phyloP scores from a whole-genome alignment of 331 rosid genomes.

The Phaseolus coccineus region DNA sequence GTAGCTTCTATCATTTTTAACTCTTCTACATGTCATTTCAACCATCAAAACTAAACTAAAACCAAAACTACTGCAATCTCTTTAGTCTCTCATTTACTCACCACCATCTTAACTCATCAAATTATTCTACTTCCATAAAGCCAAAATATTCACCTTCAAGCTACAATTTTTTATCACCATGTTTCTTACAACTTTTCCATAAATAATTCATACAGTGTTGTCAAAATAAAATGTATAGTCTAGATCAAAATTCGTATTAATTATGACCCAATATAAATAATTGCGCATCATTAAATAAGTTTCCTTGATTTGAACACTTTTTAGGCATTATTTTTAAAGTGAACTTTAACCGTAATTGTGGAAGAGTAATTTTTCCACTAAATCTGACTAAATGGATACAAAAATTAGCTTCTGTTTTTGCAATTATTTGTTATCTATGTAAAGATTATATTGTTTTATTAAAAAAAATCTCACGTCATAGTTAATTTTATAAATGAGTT shows the following conservation, averaged over 20 bases:
- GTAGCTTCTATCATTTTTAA: slow-evolving; percentile 23
- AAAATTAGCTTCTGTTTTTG: background rate
- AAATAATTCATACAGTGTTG: background rate
- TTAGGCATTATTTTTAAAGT: background rate
- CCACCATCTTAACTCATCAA: background rate
- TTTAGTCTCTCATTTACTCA: background rate
- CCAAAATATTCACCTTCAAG: background rate
- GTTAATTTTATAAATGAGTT: slow-evolving; percentile 4
- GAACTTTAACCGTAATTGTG: background rate
- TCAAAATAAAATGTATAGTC: background rate
- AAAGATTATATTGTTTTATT: background rate
- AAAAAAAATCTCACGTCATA: background rate
- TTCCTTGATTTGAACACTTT: background rate
- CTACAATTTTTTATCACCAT: background rate
- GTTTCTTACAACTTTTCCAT: background rate
- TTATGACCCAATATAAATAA: background rate
- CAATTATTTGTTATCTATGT: background rate
- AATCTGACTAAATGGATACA: background rate
- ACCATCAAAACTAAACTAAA: slow-evolving; percentile 4
- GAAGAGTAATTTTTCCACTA: too few relatives aligned
- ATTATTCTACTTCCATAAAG: slow-evolving; percentile 21
- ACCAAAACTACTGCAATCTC: slow-evolving; percentile 12
- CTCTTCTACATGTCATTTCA: slow-evolving; percentile 12
- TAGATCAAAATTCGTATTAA: background rate
- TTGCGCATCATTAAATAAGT: background rate